Base-by-base conservation (phyloP, 192 early-diverging fungal genomes). In the Gamsiella multidivaricata region DNA sequence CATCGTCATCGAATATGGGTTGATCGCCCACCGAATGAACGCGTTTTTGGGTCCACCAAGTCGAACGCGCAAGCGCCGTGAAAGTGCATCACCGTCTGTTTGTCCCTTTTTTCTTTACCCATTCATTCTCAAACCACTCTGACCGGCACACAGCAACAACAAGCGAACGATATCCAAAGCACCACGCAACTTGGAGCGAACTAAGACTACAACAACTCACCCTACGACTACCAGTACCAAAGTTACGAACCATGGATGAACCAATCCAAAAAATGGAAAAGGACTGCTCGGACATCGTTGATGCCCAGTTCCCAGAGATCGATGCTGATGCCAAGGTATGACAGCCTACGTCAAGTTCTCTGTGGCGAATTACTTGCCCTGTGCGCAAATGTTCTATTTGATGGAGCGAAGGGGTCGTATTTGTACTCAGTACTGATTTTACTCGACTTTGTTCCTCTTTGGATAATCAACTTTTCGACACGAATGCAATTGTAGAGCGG, bases 231-330 rank as follows among this genome's bases (percentile, higher is more conserved):
- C 22, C n/a, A 6, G 31, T 34, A 54, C 6, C 4, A 31, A 54
- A 8, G 11, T 7, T n/a, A 57, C 11, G 23, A 53, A 26, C 45
- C 74, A 78, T 78, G 54, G 87, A 87, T 65, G 86, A 86, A 58
- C 86, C 82, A 64, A 54, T 85, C 51, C 84, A 84, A 64, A 98
- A 98, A 89, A 93, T 95, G 91, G 95, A 98, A 71, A 92, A 93
- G 89, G 94, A 96, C 84, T 95, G 90, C 87, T 88, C 89, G 70
- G 86, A 86, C 36, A 85, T 90, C 46, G 91, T 93, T 49, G 92
- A 95, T 75, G 86, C 63, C 20, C 89, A 92, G 64, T 79, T 97
- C 17, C 94, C 93, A 36, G 89, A 94, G 64, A 92, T 93, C 37
- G 93, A 93, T 37, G 80, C 81, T 23, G 71, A 91, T 11, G 91